Base-by-base conservation (phyloP, 1,139 yeast species). In the Debaryomyces singareniensis region DNA sequence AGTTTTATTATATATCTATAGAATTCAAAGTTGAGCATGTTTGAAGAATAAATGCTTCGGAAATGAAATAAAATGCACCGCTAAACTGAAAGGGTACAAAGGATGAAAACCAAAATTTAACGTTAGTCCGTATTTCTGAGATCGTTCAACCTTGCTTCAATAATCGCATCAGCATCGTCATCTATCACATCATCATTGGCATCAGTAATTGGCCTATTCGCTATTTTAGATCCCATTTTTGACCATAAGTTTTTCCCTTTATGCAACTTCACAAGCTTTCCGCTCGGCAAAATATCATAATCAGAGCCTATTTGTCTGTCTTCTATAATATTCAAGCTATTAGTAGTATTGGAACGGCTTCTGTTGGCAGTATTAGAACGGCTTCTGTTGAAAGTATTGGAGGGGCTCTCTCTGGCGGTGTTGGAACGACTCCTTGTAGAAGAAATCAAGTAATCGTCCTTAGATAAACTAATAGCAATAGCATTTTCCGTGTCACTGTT, bases 271-370 rank as follows among this genome's bases (percentile, higher is more conserved):
- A 72, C 69, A 30, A 70, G 52, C 42, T 77, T 77, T 12, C 91
- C 91, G 53, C 85, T 78, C 1, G 91, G 91, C 31, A 81, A 55
- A 20, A 75, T 55, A 42, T 81, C 89, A 31, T 62, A 69, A 3
- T 60, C 65, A 33, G 61, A 38, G 15, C 44, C 43, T 14, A 38
- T 41, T 12, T 35, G 34, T 14, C 22, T 11, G 9, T 7, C 13
- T 6, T 23, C 25, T 7, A 7, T 9, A 6, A 22, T 18, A 26
- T 51, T 50, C 26, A 40, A 44, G 29, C 53, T 63, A 11, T 46
- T 47, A 75, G 68, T 7, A 71, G 52, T 15, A 75, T 68, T 0
- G 81, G 76, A 3, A 77, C 71, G 13, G 66, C 7, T 50, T 39
- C 75, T 82, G 10, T 44, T 43, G 0, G 56, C 51, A 0, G 79